A percentile compares a stretch with the other conserved stretches of the same genome.
Evolutionary conservation across 345 rosid species (phyloP).

Genomic region (Syzygium grande): DNA sequence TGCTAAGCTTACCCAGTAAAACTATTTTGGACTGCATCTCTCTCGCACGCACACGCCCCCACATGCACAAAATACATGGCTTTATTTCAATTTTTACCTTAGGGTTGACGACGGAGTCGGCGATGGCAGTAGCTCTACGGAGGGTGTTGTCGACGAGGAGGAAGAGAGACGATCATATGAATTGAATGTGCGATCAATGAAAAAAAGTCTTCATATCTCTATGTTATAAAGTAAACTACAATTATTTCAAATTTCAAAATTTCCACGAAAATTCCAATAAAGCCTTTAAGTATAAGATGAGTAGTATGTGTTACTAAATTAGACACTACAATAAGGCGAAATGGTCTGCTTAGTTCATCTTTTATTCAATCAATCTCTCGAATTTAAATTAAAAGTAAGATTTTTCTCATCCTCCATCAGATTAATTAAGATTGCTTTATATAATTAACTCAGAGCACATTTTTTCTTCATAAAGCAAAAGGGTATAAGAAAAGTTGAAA

Average conservation of each 20-base stretch:
- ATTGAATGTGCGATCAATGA: too few species aligned
- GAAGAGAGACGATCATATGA: not conserved
- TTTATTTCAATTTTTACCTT: not conserved
- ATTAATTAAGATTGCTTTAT: too few species aligned
- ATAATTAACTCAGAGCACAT: not conserved
- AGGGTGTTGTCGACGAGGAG: slow-evolving; percentile 3
- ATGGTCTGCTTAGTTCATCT: not conserved
- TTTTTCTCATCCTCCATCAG: too few species aligned
- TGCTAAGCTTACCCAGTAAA: not conserved
- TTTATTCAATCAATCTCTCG: not conserved
- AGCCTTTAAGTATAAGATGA: too few species aligned
- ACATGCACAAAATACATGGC: not conserved
- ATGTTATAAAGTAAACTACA: too few species aligned
- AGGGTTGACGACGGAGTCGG: not conserved
- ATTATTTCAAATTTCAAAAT: too few species aligned
- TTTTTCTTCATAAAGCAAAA: too few species aligned
- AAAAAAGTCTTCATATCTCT: too few species aligned
- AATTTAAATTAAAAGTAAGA: not conserved
- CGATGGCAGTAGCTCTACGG: not conserved
- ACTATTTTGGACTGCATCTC: not conserved
- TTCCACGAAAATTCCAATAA: too few species aligned
- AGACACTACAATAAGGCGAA: too few species aligned
- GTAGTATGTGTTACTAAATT: too few species aligned
- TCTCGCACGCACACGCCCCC: not conserved
- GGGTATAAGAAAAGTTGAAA: not conserved